Conservation (phyloP, 2,329 filamentous ascomycete species). For the Macrophomina tecta region DNA sequence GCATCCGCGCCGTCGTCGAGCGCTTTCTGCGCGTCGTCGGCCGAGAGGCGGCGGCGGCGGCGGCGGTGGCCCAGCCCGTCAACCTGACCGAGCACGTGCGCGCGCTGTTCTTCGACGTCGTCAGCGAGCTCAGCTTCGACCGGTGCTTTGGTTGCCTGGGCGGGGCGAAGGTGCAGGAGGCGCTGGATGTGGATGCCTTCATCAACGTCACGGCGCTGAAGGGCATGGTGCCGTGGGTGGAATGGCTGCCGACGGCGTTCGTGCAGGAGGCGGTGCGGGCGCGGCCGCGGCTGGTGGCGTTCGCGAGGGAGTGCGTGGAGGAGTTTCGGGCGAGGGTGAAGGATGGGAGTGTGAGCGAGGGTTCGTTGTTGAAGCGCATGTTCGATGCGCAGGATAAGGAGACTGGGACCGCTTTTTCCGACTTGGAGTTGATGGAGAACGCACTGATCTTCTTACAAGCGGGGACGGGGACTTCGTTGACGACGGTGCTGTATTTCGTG, state of each 20-base stretch:
- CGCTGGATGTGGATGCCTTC: not conserved
- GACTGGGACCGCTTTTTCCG: not conserved
- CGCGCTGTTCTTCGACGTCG: slow-evolving; percentile 3
- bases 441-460: not conserved
- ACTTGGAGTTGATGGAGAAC: not conserved
- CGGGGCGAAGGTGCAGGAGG: not conserved
- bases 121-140: slow-evolving; percentile 8
- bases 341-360: not conserved
- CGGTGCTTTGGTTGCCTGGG: not conserved
- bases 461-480: not conserved
- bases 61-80: not conserved
- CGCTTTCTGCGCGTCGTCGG: not conserved
- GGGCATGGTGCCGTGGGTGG: slow-evolving; percentile 1
- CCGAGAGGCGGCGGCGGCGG: not conserved
- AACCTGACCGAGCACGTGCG: not conserved
- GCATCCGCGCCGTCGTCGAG: not conserved
- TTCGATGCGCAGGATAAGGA: not conserved
- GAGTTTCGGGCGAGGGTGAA: not conserved
- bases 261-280: not conserved
- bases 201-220: slow-evolving; percentile 5
- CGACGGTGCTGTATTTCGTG: not conserved
- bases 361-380: not conserved
- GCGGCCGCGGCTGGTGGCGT: not conserved
- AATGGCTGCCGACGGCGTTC: slow-evolving; percentile 16
- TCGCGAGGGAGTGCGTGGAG: not conserved